Evolutionary conservation across 2,329 filamentous ascomycete species (phyloP).

Genomic region (Aspergillus carbonarius): DNA sequence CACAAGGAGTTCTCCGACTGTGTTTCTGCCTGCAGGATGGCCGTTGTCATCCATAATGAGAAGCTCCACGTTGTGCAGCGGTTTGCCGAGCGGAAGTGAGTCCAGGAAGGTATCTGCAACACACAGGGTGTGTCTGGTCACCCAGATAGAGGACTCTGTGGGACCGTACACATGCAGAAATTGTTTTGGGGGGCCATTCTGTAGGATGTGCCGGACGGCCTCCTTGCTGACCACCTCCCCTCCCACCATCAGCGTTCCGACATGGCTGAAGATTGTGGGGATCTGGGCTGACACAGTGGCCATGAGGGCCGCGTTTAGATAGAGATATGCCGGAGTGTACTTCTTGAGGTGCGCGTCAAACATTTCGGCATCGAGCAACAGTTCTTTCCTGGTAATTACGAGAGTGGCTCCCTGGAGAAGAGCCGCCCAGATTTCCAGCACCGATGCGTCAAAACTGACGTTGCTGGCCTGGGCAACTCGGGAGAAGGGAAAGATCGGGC

Average conservation of each 20-base stretch:
- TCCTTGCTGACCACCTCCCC: conserved; percentile 14
- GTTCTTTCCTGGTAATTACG: conserved; percentile 3
- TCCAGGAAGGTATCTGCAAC: conserved; percentile 11
- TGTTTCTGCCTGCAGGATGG: not conserved
- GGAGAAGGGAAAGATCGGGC: not conserved
- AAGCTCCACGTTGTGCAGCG: conserved; percentile 3
- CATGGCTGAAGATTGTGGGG: not conserved
- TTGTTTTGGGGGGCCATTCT: conserved; percentile 5
- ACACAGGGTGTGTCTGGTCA: conserved; percentile 14
- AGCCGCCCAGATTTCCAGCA: conserved; percentile 8
- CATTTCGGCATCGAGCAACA: conserved; percentile 1
- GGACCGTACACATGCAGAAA: conserved; percentile 13
- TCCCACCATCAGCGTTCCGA: conserved; percentile 8
- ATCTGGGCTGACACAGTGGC: not conserved
- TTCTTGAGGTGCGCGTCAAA: not conserved
- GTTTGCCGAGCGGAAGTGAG: conserved; percentile 42
- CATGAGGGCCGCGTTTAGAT: not conserved
- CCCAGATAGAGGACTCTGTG: conserved; percentile 9
- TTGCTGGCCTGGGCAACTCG: conserved; percentile 10
- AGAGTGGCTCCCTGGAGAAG: conserved; percentile 10
- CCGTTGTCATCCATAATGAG: not conserved
- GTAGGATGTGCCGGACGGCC: conserved; percentile 6
- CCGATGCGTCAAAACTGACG: conserved; percentile 10
- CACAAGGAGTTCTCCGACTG: not conserved
- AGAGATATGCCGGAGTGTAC: not conserved